Conservation (phyloP, 352 stramenopile species). For the Globisporangium radiosum region DNA sequence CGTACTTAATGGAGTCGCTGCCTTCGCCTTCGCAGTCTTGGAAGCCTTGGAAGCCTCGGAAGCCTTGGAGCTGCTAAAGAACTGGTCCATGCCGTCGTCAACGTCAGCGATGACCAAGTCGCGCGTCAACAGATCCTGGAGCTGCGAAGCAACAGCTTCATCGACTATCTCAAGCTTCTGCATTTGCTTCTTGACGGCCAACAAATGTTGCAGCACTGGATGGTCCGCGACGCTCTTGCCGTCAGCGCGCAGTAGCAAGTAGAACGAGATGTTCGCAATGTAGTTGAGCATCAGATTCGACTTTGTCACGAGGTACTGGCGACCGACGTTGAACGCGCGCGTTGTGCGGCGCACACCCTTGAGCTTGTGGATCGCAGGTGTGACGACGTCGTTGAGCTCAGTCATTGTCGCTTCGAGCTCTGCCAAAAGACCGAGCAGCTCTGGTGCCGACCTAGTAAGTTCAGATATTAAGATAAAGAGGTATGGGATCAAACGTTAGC, state of each 20-base stretch:
- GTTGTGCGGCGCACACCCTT: constrained; percentile 52
- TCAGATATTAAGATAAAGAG: too few species aligned
- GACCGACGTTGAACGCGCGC: constrained; percentile 44
- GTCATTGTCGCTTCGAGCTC: constrained; percentile 67
- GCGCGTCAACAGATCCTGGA: constrained; percentile 63
- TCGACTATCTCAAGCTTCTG: constrained; percentile 51
- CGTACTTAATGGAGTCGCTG: neutral
- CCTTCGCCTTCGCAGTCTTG: constrained; percentile 20
- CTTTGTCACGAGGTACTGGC: constrained; percentile 73
- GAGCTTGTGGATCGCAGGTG: constrained; percentile 67
- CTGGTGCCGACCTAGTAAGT: constrained; percentile 39
- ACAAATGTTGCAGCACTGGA: constrained; percentile 68
- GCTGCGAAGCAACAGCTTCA: constrained; percentile 43
- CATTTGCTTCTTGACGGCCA: constrained; percentile 74
- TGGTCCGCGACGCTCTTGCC: constrained; percentile 77
- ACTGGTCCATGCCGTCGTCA: constrained; percentile 60
- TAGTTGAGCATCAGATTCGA: constrained; percentile 85
- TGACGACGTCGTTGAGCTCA: constrained; percentile 58
- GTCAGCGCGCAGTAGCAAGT: constrained; percentile 71
- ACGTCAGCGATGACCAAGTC: constrained; percentile 41
- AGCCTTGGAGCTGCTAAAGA: constrained; percentile 32
- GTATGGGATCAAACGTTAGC: too few species aligned
- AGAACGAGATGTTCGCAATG: constrained; percentile 82
- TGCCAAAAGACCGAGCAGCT: constrained; percentile 61
- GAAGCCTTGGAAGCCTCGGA: constrained; percentile 1